Base-by-base conservation (phyloP, 225 moss, liverwort and hornwort species). In the Lunularia cruciata region DNA sequence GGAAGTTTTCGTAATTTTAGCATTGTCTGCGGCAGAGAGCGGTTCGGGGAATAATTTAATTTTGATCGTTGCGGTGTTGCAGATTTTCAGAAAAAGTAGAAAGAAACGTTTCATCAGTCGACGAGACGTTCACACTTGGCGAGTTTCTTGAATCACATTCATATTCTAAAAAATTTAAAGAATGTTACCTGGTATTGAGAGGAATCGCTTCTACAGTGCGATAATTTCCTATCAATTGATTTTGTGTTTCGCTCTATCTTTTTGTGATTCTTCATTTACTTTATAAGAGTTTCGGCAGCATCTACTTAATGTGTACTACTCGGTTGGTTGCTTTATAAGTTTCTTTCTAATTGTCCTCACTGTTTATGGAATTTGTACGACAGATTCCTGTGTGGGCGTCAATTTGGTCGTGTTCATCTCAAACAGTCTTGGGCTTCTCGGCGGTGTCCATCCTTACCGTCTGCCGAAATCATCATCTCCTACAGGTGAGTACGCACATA, bases 161-260 rank as follows among this genome's bases (percentile, higher is more conserved):
- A 8, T 95, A 92, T 79, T 92, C 95, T 26, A 22, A 77, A 19
- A 92, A 92, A 42, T 95, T 95, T 61, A 79, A 66, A 27, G 92
- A 95, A 19, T 88, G 88, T 73, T 95, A 92, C 60, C 72, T 95
- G 92, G 90, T 92, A 83, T n/a, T 16, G 16, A n/a, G n/a, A n/a
- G n/a, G n/a, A n/a, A n/a, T n/a, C n/a, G n/a, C n/a, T n/a, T n/a
- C n/a, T n/a, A n/a, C n/a, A n/a, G n/a, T n/a, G n/a, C n/a, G n/a
- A n/a, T n/a, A n/a, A n/a, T n/a, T n/a, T n/a, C n/a, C n/a, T n/a
- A n/a, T n/a, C n/a, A n/a, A n/a, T n/a, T n/a, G n/a, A n/a, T n/a
- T n/a, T n/a, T n/a, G n/a, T n/a, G n/a, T n/a, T n/a, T n/a, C n/a
- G n/a, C n/a, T n/a, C n/a, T n/a, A n/a, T n/a, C n/a, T n/a, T n/a